Percentiles rank a stretch among this genome's conserved stretches.
Conservation (phyloP, 148 eudicot species). For the Diospyros kaki region DNA sequence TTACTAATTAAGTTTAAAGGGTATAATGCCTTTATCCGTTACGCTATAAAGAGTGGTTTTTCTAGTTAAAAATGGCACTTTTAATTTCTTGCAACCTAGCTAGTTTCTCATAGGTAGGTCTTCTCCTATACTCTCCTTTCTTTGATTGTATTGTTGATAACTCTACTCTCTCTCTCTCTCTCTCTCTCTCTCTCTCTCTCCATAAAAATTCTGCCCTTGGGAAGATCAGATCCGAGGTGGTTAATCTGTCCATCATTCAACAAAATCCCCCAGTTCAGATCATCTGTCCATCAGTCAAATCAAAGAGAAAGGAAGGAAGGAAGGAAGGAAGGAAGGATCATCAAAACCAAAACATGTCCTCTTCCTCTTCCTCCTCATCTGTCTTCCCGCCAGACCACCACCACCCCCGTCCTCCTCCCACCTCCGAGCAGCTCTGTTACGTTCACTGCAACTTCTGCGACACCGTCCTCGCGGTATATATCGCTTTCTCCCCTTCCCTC, state of each 20-base stretch:
- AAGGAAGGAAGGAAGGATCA: neutral
- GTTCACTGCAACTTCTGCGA: slow-evolving; percentile 82
- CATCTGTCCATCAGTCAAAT: slow-evolving; percentile 51
- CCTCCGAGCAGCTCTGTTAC: slow-evolving; percentile 91
- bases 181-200: slow-evolving; percentile 6
- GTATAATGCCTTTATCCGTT: too few species aligned
- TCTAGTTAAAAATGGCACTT: too few species aligned
- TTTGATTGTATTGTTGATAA: too few species aligned
- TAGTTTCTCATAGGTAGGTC: too few species aligned
- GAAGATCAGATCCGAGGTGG: slow-evolving; percentile 48
- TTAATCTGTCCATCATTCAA: slow-evolving; percentile 40
- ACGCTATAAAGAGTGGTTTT: too few species aligned
- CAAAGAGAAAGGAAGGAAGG: neutral
- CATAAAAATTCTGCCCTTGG: slow-evolving; percentile 19
- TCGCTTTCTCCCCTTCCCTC: neutral
- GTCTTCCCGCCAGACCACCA: slow-evolving; percentile 64
- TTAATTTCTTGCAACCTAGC: too few species aligned
- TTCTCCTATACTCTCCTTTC: too few species aligned
- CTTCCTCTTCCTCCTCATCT: slow-evolving; percentile 53
- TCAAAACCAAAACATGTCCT: slow-evolving; percentile 11
- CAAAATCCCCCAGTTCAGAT: slow-evolving; percentile 35
- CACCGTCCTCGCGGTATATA: slow-evolving; percentile 86
- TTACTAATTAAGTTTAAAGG: too few species aligned
- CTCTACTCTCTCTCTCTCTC: neutral
- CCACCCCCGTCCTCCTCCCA: slow-evolving; percentile 21